Percentiles rank a stretch among this genome's conserved stretches.
Evolutionary conservation across 345 rosid species (phyloP).

Genomic region (Lumnitzera littorea): DNA sequence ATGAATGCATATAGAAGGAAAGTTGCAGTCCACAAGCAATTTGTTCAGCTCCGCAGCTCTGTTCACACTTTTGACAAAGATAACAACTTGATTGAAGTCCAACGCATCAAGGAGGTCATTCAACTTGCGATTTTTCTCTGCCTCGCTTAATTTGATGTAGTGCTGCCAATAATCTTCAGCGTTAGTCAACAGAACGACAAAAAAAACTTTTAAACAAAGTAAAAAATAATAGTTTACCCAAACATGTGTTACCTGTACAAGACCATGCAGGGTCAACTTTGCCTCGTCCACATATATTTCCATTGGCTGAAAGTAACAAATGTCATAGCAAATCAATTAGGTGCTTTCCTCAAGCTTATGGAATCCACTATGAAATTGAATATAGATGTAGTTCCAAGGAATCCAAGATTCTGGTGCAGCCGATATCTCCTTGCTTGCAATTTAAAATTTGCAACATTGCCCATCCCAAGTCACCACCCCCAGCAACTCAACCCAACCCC

Average conservation of each 20-base stretch:
- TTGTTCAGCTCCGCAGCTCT: constrained; percentile 95
- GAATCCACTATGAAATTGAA: constrained; percentile 57
- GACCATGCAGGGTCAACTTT: constrained; percentile 97
- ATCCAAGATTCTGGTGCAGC: constrained; percentile 43
- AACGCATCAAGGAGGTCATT: constrained; percentile 95
- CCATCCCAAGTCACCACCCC: too few relatives aligned
- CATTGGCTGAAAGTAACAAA: constrained; percentile 97
- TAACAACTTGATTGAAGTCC: constrained; percentile 99
- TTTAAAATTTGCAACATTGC: constrained; percentile 14
- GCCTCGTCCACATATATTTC: constrained; percentile 99
- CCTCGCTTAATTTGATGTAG: constrained; percentile 91
- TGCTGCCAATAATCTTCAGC: constrained; percentile 40
- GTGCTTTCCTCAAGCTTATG: constrained; percentile 53
- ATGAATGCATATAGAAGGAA: constrained; percentile 96
- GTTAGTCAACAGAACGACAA: too few relatives aligned
- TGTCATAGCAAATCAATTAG: constrained; percentile 76
- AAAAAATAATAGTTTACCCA: too few relatives aligned
- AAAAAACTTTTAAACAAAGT: too few relatives aligned
- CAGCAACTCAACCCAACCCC: too few relatives aligned
- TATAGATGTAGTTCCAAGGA: constrained; percentile 43
- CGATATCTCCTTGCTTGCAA: constrained; percentile 29
- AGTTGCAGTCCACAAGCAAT: constrained; percentile 89
- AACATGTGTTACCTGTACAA: constrained; percentile 63
- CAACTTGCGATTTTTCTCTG: constrained; percentile 96
- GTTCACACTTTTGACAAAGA: constrained; percentile 93